These are phyloP conservation scores for Lactifluus volemus DNA, from an alignment of 768 basidiomycete species.

Conservation along the genomic window DNA sequence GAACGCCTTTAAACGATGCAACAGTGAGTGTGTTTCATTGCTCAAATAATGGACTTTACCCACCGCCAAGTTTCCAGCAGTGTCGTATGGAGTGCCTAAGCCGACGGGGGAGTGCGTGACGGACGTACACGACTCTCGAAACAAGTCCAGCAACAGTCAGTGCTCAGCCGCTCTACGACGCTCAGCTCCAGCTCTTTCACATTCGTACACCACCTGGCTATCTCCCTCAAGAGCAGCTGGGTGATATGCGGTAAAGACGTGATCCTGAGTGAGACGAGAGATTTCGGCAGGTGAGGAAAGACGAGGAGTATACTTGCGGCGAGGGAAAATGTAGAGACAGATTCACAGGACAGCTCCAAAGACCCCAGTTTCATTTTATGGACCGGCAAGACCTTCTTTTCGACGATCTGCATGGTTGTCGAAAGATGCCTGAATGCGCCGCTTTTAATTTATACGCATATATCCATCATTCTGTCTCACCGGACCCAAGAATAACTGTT, in stretches of 20 bases:
- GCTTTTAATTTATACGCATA: slow-evolving; percentile 13
- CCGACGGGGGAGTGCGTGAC: slow-evolving; percentile 52
- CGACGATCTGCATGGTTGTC: slow-evolving; percentile 14
- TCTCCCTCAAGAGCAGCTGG: slow-evolving; percentile 34
- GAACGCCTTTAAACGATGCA: slow-evolving; percentile 31
- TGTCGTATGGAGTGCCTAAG: slow-evolving; percentile 36
- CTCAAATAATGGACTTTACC: slow-evolving; percentile 22
- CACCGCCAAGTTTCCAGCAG: slow-evolving; percentile 43
- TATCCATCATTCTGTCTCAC: slow-evolving; percentile 19
- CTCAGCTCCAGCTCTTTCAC: slow-evolving; percentile 45
- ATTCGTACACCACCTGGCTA: slow-evolving; percentile 39
- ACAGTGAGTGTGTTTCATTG: neutral
- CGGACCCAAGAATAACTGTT: slow-evolving; percentile 24
- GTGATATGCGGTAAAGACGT: slow-evolving; percentile 53
- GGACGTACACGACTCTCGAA: slow-evolving; percentile 50
- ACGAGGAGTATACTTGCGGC: slow-evolving; percentile 15
- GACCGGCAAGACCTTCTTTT: slow-evolving; percentile 4
- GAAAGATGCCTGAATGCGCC: slow-evolving; percentile 11
- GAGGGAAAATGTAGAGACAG: slow-evolving; percentile 12
- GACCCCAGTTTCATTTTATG: slow-evolving; percentile 4
- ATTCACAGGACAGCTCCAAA: slow-evolving; percentile 18
- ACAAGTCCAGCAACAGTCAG: slow-evolving; percentile 54
- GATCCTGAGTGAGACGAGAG: slow-evolving; percentile 42
- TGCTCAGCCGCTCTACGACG: slow-evolving; percentile 49
- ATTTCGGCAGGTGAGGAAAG: slow-evolving; percentile 24